Percentiles rank a stretch among this genome's conserved stretches.
Evolutionary conservation across 768 basidiomycete genomes (phyloP).

Genomic region (Tricholoma sp.): DNA sequence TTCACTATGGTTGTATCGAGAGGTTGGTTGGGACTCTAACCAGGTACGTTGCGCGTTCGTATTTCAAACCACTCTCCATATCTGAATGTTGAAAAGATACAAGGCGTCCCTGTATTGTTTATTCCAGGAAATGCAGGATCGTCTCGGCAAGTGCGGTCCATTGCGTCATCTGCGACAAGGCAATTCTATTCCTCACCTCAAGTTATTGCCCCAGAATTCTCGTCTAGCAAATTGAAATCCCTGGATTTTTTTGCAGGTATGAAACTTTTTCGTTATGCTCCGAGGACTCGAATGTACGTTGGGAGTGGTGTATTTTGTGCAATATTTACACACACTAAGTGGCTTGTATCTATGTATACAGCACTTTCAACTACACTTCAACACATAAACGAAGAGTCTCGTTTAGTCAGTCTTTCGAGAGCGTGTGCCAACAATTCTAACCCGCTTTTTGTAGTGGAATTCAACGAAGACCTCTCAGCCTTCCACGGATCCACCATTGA

Average conservation of each 20-base stretch:
- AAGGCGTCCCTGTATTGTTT: constrained; percentile 85
- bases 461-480: constrained; percentile 95
- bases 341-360: not conserved
- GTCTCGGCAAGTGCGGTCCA: constrained; percentile 88
- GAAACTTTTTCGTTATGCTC: constrained; percentile 15
- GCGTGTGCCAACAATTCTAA: constrained; percentile 3
- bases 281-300: not conserved
- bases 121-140: constrained; percentile 98
- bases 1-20: constrained; percentile 87
- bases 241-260: constrained; percentile 86
- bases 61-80: not conserved
- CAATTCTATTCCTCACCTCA: constrained; percentile 70
- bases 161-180: constrained; percentile 84
- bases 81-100: constrained; percentile 5
- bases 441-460: constrained; percentile 58
- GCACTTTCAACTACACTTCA: not conserved
- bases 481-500: constrained; percentile 88
- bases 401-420: not conserved
- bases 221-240: constrained; percentile 40
- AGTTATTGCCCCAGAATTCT: constrained; percentile 48
- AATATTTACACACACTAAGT: not conserved
- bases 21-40: constrained; percentile 73
- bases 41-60: constrained; percentile 39
- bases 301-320: not conserved
- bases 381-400: not conserved